Evolutionary conservation across 768 basidiomycete species (phyloP), one percentile per base, ranked within the genome.

Genomic region (Solioccasus polychromus): DNA sequence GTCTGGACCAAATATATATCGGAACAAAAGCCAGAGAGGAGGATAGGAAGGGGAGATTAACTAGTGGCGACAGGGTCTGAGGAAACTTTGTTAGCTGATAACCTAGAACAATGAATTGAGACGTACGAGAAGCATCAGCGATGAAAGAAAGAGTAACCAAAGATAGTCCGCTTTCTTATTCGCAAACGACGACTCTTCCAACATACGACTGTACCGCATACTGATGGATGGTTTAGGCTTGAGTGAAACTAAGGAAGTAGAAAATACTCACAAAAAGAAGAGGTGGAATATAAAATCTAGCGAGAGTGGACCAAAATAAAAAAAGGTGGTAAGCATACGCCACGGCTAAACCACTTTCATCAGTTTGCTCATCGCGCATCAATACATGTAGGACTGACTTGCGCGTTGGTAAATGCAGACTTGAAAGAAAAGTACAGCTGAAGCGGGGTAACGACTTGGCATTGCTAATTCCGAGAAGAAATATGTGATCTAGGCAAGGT

Each of bases 231-330:
- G n/a, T n/a, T n/a, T n/a, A n/a, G n/a, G n/a, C n/a, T n/a, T n/a
- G n/a, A n/a, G n/a, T n/a, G n/a, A n/a, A n/a, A n/a, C n/a, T n/a
- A 15, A 32, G 11, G 28, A 28, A 12, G 28, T 7, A 22, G 2
- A 15, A 28, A 10, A 18, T 10, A 72, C 93, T 66, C 62, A 95
- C 95, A 99, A 96, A 76, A 98, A 99, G 75, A 97, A 97, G 42
- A 99, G 76, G 64, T 98, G 95, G 68, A 98, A 96, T 47, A 95
- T 77, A 56, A 97, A 92, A 66, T 98, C 95, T 18, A 98, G 71
- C 4, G 88, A 92, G 60, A 98, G 81, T 1, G 85, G 79, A 10
- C 95, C 96, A 68, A 97, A 98, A 69, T 94, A 99, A 58, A 93
- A 85, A 76, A 98, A 98, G 10, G 88, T 95, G 23, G 93, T 94